Conservation (phyloP, 1,284 basidiomycete species). For the Phenoliferia sp. region DNA sequence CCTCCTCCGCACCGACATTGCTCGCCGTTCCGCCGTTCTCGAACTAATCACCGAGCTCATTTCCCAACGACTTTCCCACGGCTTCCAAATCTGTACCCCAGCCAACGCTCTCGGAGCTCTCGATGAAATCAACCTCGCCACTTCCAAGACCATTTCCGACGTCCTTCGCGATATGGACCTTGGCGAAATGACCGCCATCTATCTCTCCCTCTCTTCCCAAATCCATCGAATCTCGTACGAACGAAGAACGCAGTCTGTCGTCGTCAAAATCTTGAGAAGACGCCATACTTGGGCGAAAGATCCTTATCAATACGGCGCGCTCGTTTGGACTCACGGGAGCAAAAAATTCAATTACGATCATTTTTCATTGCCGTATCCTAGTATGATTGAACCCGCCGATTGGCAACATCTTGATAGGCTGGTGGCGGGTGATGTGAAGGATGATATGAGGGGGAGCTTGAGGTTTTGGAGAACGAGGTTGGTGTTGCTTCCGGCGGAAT, state of each 20-base stretch:
- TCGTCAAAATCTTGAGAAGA: slow-evolving; percentile 80
- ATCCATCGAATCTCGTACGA: slow-evolving; percentile 85
- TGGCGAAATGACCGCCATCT: slow-evolving; percentile 54
- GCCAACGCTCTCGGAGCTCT: slow-evolving; percentile 20
- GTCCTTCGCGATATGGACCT: slow-evolving; percentile 27
- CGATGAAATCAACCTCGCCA: slow-evolving; percentile 21
- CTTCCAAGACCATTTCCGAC: slow-evolving; percentile 29
- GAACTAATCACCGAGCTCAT: slow-evolving; percentile 88
- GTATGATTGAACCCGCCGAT: slow-evolving; percentile 34
- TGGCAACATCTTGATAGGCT: slow-evolving; percentile 46
- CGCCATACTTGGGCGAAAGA: slow-evolving; percentile 58
- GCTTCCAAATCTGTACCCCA: slow-evolving; percentile 82
- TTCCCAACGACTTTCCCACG: slow-evolving; percentile 82
- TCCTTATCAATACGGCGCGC: slow-evolving; percentile 72
- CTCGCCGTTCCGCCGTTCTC: slow-evolving; percentile 63
- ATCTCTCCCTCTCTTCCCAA: slow-evolving; percentile 90
- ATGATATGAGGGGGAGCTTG: slow-evolving; percentile 34
- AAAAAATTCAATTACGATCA: slow-evolving; percentile 66
- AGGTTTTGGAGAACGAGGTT: slow-evolving; percentile 94
- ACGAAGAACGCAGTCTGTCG: slow-evolving; percentile 70
- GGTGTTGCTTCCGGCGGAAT: slow-evolving; percentile 79
- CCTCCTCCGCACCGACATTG: slow-evolving; percentile 56
- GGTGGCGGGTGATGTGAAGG: slow-evolving; percentile 39
- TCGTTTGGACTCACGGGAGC: slow-evolving; percentile 85
- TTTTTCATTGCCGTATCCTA: slow-evolving; percentile 25